Evolutionary conservation across 148 eudicot species (phyloP).

Genomic region (Beta vulgaris): DNA sequence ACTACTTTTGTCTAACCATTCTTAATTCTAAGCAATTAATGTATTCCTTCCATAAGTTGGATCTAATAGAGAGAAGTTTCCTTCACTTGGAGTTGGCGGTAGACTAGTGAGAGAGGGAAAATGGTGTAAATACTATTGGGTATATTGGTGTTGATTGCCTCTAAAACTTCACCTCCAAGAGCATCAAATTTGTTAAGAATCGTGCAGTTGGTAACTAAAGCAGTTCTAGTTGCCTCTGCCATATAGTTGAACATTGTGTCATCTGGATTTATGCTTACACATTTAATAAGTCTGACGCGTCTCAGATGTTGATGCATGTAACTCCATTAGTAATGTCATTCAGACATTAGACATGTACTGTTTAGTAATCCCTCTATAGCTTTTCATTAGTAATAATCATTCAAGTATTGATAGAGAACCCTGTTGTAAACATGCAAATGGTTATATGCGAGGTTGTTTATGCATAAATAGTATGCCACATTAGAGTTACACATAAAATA

Average conservation of each 20-base stretch:
- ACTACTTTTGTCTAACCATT: slow-evolving; percentile 38
- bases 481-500: too few species aligned
- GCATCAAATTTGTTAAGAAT: slow-evolving; percentile 23
- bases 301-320: too few species aligned
- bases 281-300: too few species aligned
- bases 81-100: background rate
- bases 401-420: too few species aligned
- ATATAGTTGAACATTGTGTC: slow-evolving; percentile 10
- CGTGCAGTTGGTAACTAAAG: background rate
- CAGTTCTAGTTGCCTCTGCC: background rate
- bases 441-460: too few species aligned
- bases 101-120: slow-evolving; percentile 17
- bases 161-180: slow-evolving; percentile 13
- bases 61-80: slow-evolving; percentile 8
- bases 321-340: too few species aligned
- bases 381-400: too few species aligned
- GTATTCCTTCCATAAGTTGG: slow-evolving; percentile 47
- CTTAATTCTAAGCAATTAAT: slow-evolving; percentile 34
- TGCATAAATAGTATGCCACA: too few species aligned
- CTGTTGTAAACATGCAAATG: too few species aligned
- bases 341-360: too few species aligned
- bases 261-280: background rate
- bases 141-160: slow-evolving; percentile 14
- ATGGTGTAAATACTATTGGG: slow-evolving; percentile 9
- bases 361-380: too few species aligned